Evolutionary conservation across 352 stramenopile species (phyloP), one percentile per base, ranked within the genome.

Genomic region (Phytophthora meadii): DNA sequence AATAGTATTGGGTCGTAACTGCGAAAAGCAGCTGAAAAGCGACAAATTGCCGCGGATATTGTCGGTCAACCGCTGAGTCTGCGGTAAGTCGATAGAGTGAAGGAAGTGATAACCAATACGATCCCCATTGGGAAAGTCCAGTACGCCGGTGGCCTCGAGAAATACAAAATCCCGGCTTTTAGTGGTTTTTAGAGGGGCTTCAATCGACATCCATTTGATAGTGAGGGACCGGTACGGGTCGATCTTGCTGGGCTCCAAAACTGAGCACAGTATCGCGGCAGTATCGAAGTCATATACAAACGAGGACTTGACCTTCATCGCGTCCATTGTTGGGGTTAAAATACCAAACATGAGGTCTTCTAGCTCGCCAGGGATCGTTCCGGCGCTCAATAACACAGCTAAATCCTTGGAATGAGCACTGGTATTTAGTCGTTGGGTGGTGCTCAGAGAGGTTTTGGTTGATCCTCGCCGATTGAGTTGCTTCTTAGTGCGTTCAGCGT

Each of bases 21-120:
- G 79, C 4, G 71, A 61, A 49, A 71, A 83, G 54, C 84, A 57
- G 5, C 46, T 64, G 42, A 71, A 82, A 2, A 76, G n/a, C 2
- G 76, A 83, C 25, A 82, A 47, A 36, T 68, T 72, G 0, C 56
- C 71, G 11, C 76, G 76, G 9, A 71, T 65, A 39, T 64, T 70
- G 32, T 54, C 44, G 4, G 61, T 40, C 2, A 84, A 57, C 28
- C 63, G 51, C 17, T 56, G 65, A 10, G 76, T 69, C 45, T 79
- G 49, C 0, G 64, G 51, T 3, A 87, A 71, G 40, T 76, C 61
- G 46, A 79, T 44, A 14, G 74, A 77, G 34, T 77, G 66, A 8
- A 52, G 28, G 15, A 52, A 52, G 14, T 52, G 46, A 7, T 52
- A 39, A 14, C 27, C 46, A 10, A 52, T 52, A 2, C 27, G 46